These are phyloP conservation scores for Cyberlindnera nakhonratchasimensis DNA, from an alignment of 805 yeast species.

Conservation along the genomic window DNA sequence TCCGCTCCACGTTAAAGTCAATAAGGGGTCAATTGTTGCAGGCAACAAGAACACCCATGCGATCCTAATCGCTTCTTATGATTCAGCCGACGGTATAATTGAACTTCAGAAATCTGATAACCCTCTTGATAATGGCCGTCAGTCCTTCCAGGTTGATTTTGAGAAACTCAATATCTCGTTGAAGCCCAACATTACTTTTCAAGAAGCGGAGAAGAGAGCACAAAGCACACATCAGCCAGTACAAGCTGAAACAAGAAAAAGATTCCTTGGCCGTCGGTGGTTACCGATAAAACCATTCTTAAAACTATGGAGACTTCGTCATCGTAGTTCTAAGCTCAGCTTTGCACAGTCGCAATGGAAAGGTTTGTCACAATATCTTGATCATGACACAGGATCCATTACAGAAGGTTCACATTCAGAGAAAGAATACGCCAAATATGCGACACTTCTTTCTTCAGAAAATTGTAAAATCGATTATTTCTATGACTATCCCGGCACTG, in stretches of 20 bases:
- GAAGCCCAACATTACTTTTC: conserved; percentile 68
- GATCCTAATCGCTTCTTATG: conserved; percentile 58
- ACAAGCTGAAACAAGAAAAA: not conserved
- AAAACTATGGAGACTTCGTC: conserved; percentile 8
- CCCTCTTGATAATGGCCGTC: conserved; percentile 54
- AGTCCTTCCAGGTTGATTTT: conserved; percentile 41
- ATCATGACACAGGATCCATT: conserved; percentile 31
- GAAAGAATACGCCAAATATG: conserved; percentile 80
- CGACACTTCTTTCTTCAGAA: conserved; percentile 63
- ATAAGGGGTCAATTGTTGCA: conserved; percentile 67
- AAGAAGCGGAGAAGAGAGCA: conserved; percentile 30
- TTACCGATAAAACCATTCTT: conserved; percentile 6
- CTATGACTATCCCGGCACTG: conserved; percentile 70
- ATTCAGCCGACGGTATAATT: conserved; percentile 48
- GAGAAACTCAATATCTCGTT: conserved; percentile 55
- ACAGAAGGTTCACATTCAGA: conserved; percentile 37
- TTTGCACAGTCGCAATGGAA: conserved; percentile 47
- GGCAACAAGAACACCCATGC: conserved; percentile 83
- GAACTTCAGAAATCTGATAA: conserved; percentile 53
- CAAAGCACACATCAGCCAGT: not conserved
- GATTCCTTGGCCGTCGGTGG: conserved; percentile 6
- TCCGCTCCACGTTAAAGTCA: conserved; percentile 61
- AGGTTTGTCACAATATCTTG: conserved; percentile 72
- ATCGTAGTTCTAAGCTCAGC: conserved; percentile 1
- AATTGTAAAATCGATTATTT: conserved; percentile 53